Conservation (phyloP, 2,329 filamentous ascomycete genomes). For the Cercospora sesami region DNA sequence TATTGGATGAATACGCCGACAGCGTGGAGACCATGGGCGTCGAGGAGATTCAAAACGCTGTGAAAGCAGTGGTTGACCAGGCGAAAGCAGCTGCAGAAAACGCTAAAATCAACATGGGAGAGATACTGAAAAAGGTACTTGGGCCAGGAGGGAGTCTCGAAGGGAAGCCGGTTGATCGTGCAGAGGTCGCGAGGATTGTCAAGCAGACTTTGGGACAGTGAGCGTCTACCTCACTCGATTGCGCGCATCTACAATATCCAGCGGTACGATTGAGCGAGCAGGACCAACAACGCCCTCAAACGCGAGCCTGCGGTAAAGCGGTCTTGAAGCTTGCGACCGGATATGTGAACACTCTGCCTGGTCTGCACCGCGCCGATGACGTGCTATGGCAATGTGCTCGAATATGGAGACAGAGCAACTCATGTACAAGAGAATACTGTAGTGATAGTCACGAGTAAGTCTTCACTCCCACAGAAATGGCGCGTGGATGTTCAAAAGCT, state of each 20-base stretch:
- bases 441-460: not conserved
- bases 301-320: not conserved
- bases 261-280: not conserved
- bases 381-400: not conserved
- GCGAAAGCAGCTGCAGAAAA: conserved; percentile 50
- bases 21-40: conserved; percentile 59
- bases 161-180: conserved; percentile 65
- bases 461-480: not conserved
- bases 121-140: conserved; percentile 63
- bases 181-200: conserved; percentile 61
- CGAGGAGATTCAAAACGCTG: conserved; percentile 58
- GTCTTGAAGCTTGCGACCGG: not conserved
- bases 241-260: not conserved
- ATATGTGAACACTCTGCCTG: not conserved
- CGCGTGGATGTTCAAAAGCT: not conserved
- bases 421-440: not conserved
- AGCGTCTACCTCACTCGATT: not conserved
- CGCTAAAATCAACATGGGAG: conserved; percentile 55
- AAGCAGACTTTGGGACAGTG: conserved; percentile 45
- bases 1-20: conserved; percentile 66
- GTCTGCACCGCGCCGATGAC: not conserved
- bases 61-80: conserved; percentile 55
- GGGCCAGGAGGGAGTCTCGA: conserved; percentile 55
- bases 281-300: not conserved
- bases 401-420: not conserved